phyloP scores from a whole-genome alignment of 768 basidiomycete species.

The Leccinum uliginosum region DNA sequence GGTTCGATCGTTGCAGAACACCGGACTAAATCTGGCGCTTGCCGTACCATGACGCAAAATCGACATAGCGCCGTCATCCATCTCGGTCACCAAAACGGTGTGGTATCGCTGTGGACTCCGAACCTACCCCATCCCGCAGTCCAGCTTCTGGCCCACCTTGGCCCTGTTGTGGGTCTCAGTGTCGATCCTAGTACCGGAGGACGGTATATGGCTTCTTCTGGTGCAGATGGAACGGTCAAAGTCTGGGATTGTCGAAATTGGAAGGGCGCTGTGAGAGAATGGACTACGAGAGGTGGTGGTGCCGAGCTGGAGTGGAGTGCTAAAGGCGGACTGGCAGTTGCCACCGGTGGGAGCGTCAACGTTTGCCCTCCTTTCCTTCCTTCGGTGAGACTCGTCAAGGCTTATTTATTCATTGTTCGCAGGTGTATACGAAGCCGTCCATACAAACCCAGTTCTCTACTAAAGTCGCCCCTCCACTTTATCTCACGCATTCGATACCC shows the following conservation, averaged over 20 bases:
- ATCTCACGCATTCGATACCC: conserved; percentile 84
- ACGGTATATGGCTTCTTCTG: conserved; percentile 86
- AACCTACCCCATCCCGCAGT: conserved; percentile 90
- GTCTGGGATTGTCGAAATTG: conserved; percentile 98
- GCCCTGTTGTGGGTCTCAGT: conserved; percentile 75
- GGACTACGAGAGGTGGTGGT: conserved; percentile 65
- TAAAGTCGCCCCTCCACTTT: conserved; percentile 67
- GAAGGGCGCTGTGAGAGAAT: conserved; percentile 81
- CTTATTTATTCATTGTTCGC: background rate
- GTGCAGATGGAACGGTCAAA: conserved; percentile 85
- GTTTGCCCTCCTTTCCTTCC: conserved; percentile 37
- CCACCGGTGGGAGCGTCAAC: conserved; percentile 79
- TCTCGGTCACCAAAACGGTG: conserved; percentile 92
- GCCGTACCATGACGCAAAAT: conserved; percentile 85
- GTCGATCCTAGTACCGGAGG: conserved; percentile 86
- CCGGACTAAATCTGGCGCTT: conserved; percentile 85
- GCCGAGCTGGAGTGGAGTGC: conserved; percentile 82
- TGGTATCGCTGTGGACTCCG: conserved; percentile 96
- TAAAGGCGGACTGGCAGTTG: conserved; percentile 77
- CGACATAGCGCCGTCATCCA: conserved; percentile 90
- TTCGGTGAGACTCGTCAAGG: background rate
- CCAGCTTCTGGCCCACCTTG: conserved; percentile 85
- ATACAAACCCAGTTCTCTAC: conserved; percentile 53
- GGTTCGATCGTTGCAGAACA: conserved; percentile 83
- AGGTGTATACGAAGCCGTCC: conserved; percentile 72